phyloP scores from a whole-genome alignment of 495 filamentous ascomycete species.

The Aspergillus mulundensis region DNA sequence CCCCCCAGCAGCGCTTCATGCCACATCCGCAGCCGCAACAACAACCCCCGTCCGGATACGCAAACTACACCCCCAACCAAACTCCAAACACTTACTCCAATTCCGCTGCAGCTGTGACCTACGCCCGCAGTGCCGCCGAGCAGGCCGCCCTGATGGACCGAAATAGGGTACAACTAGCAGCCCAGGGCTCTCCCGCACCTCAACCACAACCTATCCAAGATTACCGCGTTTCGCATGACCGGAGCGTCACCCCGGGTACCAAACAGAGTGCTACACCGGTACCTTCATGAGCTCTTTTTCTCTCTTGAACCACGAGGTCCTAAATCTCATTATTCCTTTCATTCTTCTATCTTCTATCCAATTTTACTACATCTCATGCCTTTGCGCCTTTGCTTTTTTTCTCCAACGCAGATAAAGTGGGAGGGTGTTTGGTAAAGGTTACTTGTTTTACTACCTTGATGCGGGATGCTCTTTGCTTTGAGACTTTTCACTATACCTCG shows the following conservation, averaged over 20 bases:
- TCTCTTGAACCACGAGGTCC: background rate
- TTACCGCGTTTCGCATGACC: constrained; percentile 29
- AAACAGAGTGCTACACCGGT: constrained; percentile 45
- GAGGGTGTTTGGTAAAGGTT: constrained; percentile 9
- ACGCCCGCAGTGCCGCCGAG: constrained; percentile 43
- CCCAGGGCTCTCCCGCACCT: constrained; percentile 33
- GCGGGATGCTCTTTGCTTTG: background rate
- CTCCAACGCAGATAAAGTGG: background rate
- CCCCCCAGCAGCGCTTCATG: constrained; percentile 27
- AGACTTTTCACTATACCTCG: background rate
- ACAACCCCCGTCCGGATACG: constrained; percentile 21
- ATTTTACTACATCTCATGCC: background rate
- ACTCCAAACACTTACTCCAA: constrained; percentile 35
- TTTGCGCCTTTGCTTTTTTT: background rate
- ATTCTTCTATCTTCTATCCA: background rate
- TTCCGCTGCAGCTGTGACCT: constrained; percentile 37
- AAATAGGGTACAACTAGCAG: constrained; percentile 42
- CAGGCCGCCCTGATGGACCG: constrained; percentile 45
- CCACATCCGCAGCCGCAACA: constrained; percentile 24
- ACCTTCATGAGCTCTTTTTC: constrained; percentile 20
- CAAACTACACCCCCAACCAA: constrained; percentile 23
- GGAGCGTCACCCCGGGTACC: constrained; percentile 36
- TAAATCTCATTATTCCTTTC: background rate
- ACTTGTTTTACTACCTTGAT: background rate
- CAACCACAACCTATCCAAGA: constrained; percentile 33